Evolutionary conservation across 805 yeast genomes (phyloP), one percentile per base, ranked within the genome.

Genomic region (Myxozyma mucilagina): DNA sequence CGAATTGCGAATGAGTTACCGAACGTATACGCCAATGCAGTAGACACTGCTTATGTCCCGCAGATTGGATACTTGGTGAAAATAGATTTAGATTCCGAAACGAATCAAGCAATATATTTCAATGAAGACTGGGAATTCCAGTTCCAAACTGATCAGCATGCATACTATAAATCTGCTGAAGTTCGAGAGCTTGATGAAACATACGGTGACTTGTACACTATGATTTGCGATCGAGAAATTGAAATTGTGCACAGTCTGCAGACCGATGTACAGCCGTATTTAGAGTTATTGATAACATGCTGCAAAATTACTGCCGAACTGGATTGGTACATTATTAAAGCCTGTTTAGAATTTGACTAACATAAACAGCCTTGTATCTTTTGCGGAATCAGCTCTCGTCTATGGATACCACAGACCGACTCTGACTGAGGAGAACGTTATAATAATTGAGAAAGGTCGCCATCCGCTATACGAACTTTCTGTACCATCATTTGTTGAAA

Each of bases 381-480:
- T 80, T 53, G 75, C 81, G 1, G 48, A 58, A 8, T 72, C 72
- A 0, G 71, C 79, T 0, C 44, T 68, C 6, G 36, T 63, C 0
- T 61, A 67, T 16, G 68, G 68, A 5, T 79, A 74, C 51, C 56
- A 53, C 2, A 69, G 72, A 57, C 83, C 83, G 7, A 62, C 66
- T 2, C 56, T 79, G 4, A 70, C 67, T 9, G 59, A 66, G 1
- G 71, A 69, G 0, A 65, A 71, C 9, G 59, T 68, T 0, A 65
- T 77, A 4, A 70, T 71, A 2, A 73, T 82, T 14, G 63, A 64
- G 16, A 70, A 74, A 1, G 85, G 85, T 0, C 53, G 66, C 52
- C 84, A 83, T 67, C 78, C 82, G 0, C 65, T 83, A 0, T 78
- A 78, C 42, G 84, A 80, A 61, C 72, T 76, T 4, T 50, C 71